Conservation (phyloP, 163 green algal species). For the Scenedesmus sp. region DNA sequence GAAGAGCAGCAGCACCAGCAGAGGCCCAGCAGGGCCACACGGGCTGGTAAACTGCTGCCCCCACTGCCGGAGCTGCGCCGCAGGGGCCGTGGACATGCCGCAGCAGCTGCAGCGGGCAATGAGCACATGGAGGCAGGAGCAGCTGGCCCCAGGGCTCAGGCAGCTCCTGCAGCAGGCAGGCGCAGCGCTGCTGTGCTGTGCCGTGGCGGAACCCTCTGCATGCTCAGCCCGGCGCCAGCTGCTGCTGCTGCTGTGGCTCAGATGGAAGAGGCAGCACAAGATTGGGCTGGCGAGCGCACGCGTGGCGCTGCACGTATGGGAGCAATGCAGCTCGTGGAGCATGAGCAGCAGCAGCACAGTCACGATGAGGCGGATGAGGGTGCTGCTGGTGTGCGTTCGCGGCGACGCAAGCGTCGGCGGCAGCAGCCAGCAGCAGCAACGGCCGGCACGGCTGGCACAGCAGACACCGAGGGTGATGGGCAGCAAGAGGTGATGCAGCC, state of each 20-base stretch:
- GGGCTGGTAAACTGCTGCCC: background rate
- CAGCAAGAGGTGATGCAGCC: constrained; percentile 23
- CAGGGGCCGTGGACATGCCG: background rate
- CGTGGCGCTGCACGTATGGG: background rate
- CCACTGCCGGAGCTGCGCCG: background rate
- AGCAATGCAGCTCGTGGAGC: background rate
- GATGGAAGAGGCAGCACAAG: background rate
- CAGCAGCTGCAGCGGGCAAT: background rate
- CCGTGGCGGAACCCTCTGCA: constrained; percentile 6
- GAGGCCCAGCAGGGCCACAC: background rate
- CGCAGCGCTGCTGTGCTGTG: background rate
- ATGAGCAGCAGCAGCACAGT: background rate
- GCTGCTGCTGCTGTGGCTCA: background rate
- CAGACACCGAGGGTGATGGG: background rate
- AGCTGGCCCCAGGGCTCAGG: background rate
- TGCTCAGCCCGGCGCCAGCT: background rate
- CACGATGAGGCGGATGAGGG: background rate
- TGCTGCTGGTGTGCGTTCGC: background rate
- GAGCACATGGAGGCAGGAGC: constrained; percentile 8
- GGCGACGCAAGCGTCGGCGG: background rate
- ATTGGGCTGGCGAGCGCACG: background rate
- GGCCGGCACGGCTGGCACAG: background rate
- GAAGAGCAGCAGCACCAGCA: background rate
- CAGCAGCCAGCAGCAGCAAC: constrained; percentile 1
- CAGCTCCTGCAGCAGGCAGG: background rate